Conservation (phyloP, 1,284 basidiomycete species). For the Cryptococcus wingfieldii region DNA sequence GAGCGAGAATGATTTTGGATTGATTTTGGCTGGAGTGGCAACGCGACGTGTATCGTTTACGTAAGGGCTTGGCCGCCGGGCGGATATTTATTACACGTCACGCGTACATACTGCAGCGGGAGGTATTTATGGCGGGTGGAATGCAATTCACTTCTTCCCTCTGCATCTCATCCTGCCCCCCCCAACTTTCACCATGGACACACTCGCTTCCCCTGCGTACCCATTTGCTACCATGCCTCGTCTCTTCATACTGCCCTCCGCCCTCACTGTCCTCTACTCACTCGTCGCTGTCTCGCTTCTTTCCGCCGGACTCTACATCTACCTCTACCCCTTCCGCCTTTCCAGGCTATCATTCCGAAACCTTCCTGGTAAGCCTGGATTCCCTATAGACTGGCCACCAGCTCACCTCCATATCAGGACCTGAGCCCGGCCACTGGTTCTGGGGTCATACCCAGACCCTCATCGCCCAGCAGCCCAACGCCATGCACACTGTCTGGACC, state of each 20-base stretch:
- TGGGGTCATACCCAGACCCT: slow-evolving; percentile 20
- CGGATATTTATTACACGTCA: too few species aligned
- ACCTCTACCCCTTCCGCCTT: slow-evolving; percentile 15
- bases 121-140: too few species aligned
- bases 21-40: too few species aligned
- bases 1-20: too few species aligned
- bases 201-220: neutral
- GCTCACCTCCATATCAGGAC: slow-evolving; percentile 11
- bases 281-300: slow-evolving; percentile 4
- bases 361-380: slow-evolving; percentile 18
- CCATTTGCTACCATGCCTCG: neutral
- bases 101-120: too few species aligned
- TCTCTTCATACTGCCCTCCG: neutral
- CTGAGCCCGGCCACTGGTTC: slow-evolving; percentile 9
- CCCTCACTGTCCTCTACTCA: slow-evolving; percentile 3
- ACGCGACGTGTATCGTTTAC: too few species aligned
- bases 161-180: neutral
- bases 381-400: too few species aligned
- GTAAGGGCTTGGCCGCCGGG: too few species aligned
- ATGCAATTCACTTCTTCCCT: neutral
- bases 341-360: slow-evolving; percentile 24
- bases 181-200: neutral
- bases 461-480: slow-evolving; percentile 13
- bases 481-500: slow-evolving; percentile 19
- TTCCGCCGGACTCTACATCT: slow-evolving; percentile 12